Base-by-base conservation (phyloP, 75 land plant species). In the Chamaecyparis obtusa region DNA sequence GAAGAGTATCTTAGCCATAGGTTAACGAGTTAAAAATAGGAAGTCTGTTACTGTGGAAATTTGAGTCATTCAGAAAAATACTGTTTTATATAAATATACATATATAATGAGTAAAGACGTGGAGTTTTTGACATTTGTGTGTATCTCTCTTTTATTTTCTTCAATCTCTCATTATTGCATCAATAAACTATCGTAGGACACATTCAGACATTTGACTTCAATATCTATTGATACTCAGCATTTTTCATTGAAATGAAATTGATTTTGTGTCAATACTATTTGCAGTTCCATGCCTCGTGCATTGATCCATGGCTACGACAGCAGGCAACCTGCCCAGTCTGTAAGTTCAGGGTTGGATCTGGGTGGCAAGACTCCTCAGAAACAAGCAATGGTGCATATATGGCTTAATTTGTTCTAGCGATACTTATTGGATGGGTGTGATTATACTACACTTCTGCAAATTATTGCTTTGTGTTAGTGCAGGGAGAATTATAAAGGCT, bases 301-400 rank as follows among this genome's bases (percentile, higher is more conserved):
- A 97, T 97, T 39, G 99, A 97, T 85, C 99, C 97, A 60, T 97
- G 99, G 99, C 86, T 97, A 86, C 91, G 99, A 37, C 99, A 97
- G 84, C 99, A 96, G 79, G 97, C 94, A 35, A 97, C 99, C 27
- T 97, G 99, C 87, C 99, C 99, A 16, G 97, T 97, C 24, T 97
- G 99, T 78, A 97, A 97, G 87, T 92, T 90, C 84, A 88, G 88
- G 79, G 94, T 88, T 36, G 91, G 87, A 19, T 88, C 90, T 19
- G 88, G 88, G 37, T 93, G 94, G 93, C 87, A 89, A 2, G 94
- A 89, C 46, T 32, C 83, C 15, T 81, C 83, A 81, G 51, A 81
- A 11, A 81, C 83, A 81, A 81, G 83, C 54, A 81, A 46, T 44
- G 49, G 83, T 81, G 51, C 51, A 44, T 81, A 44, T 81, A 81